A percentile compares a stretch with the other conserved stretches of the same genome.
Conservation (phyloP, 202 grass and related monocot species). For the Setaria italica region DNA sequence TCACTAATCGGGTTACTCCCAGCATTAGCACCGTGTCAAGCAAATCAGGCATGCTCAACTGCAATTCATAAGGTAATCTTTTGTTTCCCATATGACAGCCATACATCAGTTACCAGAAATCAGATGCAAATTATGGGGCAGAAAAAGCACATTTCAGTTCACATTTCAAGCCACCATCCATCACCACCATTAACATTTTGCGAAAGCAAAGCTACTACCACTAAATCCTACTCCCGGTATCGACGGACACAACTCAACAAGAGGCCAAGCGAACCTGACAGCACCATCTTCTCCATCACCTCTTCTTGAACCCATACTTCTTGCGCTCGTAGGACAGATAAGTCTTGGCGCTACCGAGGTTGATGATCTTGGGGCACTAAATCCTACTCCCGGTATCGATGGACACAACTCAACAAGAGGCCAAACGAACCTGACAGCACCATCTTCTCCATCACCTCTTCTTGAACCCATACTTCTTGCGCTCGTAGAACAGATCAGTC, state of each 20-base stretch:
- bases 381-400: neutral
- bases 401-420: neutral
- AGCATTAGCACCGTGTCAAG: neutral
- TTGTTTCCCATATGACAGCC: neutral
- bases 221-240: neutral
- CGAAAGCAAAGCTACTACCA: neutral
- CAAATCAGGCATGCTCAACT: neutral
- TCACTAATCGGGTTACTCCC: neutral
- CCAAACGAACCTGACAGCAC: neutral
- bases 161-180: neutral
- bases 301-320: constrained; percentile 87
- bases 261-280: neutral
- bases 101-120: neutral
- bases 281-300: constrained; percentile 22
- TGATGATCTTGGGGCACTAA: constrained; percentile 76
- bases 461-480: constrained; percentile 93
- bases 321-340: constrained; percentile 87
- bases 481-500: constrained; percentile 83
- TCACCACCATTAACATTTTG: neutral
- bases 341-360: constrained; percentile 81
- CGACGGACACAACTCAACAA: neutral
- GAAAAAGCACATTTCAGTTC: neutral
- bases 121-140: neutral
- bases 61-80: neutral
- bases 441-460: constrained; percentile 41